Base-by-base conservation (phyloP, 768 basidiomycete genomes). In the Lepiota brunneoincarnata region DNA sequence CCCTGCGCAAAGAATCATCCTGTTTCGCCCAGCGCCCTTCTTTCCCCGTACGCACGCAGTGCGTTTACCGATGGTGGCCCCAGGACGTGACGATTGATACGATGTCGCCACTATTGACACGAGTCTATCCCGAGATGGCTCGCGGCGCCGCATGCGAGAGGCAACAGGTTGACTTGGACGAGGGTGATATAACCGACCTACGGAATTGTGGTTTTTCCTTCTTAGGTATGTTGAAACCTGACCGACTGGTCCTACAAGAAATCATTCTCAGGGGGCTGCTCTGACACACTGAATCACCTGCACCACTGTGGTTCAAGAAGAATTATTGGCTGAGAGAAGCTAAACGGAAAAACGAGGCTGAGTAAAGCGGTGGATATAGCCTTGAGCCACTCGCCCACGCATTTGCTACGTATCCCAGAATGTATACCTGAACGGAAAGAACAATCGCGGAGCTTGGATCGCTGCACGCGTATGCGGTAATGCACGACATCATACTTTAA, bases 391-490 rank as follows among this genome's bases (percentile, higher is more conserved):
- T 21, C 14, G 23, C 17, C 15, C 45, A 23, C 21, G 18, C 9
- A 28, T 21, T 47, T n/a, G 38, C 21, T 40, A 36, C 23, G 18
- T 21, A 26, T 24, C 23, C 11, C 6, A 26, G 28, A 24, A 7
- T 24, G 35, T 21, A 39, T 14, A 28, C 43, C n/a, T 26, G 42
- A 44, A 55, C 38, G 50, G 35, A 58, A 56, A 61, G 66, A 63
- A 70, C 63, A 67, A 62, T 49, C 40, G 49, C 68, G 58, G 58
- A 57, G 56, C 44, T 57, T 48, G 44, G 46, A 50, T 60, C 44
- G 54, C 53, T 56, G 38, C 52, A 57, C 51, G 54, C 41, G 10
- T 20, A 42, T 50, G 17, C 21, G 10, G 46, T 14, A 38, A 24
- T 45, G 52, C 42, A 20, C 17, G 18, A 43, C 20, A 38, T 34